Conservation (phyloP, 2,329 filamentous ascomycete species). For the Gnomoniopsis sp. region DNA sequence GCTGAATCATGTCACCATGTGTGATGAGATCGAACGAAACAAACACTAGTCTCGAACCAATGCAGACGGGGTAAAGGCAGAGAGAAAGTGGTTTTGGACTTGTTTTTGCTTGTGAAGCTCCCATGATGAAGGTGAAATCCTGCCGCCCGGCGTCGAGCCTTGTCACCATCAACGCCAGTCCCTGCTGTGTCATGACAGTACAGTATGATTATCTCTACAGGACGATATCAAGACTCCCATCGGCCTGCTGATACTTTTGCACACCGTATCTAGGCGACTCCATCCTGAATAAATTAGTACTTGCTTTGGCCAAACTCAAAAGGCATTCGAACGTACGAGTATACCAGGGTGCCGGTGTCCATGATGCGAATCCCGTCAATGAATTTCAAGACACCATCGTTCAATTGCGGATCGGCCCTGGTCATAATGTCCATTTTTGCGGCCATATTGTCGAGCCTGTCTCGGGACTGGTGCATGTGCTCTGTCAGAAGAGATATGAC, state of each 20-base stretch:
- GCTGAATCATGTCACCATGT: too few species aligned
- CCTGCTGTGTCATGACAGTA: slow-evolving; percentile 2
- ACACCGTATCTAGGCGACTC: slow-evolving; percentile 32
- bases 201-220: slow-evolving; percentile 19
- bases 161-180: too few species aligned
- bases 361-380: slow-evolving; percentile 29
- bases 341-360: slow-evolving; percentile 30
- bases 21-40: neutral
- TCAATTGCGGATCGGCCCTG: slow-evolving; percentile 13
- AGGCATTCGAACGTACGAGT: slow-evolving; percentile 26
- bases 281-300: slow-evolving; percentile 24
- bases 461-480: slow-evolving; percentile 15
- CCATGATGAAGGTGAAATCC: too few species aligned
- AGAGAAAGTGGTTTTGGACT: too few species aligned
- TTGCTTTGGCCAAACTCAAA: neutral
- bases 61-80: too few species aligned
- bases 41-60: too few species aligned
- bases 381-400: slow-evolving; percentile 21
- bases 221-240: slow-evolving; percentile 31
- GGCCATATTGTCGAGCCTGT: slow-evolving; percentile 14
- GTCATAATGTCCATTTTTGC: slow-evolving; percentile 10
- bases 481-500: slow-evolving; percentile 6
- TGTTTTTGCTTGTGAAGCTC: too few species aligned
- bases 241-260: slow-evolving; percentile 25
- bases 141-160: too few species aligned